Evolutionary conservation across 129 eudicot genomes (phyloP).

Genomic region (Ambrosia artemisiifolia): DNA sequence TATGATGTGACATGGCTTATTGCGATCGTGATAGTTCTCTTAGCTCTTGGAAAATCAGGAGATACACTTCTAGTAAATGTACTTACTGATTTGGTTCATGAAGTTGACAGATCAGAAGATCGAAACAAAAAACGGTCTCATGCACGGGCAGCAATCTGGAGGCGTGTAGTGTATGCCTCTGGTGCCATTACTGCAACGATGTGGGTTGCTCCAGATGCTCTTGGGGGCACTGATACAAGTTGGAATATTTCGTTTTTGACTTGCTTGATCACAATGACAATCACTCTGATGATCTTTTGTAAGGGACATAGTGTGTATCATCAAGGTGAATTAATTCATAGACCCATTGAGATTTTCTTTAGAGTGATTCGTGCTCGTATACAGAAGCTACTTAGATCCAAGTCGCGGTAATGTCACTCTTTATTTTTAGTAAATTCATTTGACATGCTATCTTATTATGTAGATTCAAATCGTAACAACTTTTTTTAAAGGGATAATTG

Average conservation of each 20-base stretch:
- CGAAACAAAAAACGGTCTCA: conserved; percentile 8
- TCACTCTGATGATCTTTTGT: conserved; percentile 11
- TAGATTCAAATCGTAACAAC: no score
- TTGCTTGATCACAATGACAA: conserved; percentile 14
- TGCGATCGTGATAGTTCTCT: background rate
- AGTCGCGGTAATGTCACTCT: conserved; percentile 8
- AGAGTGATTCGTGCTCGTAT: conserved; percentile 2
- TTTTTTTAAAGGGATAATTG: background rate
- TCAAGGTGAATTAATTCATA: conserved; percentile 12
- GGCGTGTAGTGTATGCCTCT: background rate
- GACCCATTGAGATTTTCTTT: conserved; percentile 24
- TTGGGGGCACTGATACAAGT: conserved; percentile 7
- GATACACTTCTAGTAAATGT: background rate
- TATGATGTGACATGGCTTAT: conserved; percentile 23
- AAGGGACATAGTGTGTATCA: conserved; percentile 15
- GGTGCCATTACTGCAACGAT: conserved; percentile 15
- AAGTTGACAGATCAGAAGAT: conserved; percentile 10
- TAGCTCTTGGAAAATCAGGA: conserved; percentile 29
- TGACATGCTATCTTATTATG: no score
- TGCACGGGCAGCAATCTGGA: conserved; percentile 14
- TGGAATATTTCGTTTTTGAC: conserved; percentile 13
- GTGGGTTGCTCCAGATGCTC: conserved; percentile 16
- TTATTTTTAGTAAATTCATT: background rate
- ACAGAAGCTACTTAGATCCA: conserved; percentile 7
- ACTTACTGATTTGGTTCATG: conserved; percentile 21